Evolutionary conservation across 768 basidiomycete species (phyloP).

Genomic region (Tulasnella sp.): DNA sequence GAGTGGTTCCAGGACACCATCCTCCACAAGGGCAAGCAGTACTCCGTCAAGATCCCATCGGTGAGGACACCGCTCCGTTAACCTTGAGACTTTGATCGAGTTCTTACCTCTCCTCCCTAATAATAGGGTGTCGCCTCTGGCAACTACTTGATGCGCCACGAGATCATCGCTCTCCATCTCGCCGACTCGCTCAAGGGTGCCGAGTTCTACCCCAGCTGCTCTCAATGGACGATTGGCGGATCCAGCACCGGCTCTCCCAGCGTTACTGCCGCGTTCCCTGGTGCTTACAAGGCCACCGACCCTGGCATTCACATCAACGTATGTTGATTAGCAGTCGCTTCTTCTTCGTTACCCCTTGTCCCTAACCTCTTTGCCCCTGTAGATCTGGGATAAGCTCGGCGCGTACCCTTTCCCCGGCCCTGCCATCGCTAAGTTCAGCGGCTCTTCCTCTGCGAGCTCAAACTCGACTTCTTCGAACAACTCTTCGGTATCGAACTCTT

Average conservation of each 20-base stretch:
- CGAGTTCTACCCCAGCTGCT: slow-evolving; percentile 72
- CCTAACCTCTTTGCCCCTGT: not conserved
- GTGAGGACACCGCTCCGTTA: not conserved
- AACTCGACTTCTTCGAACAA: too few species aligned
- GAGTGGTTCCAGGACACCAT: slow-evolving; percentile 4
- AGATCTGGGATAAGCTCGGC: not conserved
- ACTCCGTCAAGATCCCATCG: not conserved
- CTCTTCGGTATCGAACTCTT: too few species aligned
- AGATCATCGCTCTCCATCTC: slow-evolving; percentile 63
- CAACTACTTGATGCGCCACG: not conserved
- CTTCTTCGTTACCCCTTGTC: not conserved
- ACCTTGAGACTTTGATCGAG: slow-evolving; percentile 17
- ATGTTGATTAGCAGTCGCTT: not conserved
- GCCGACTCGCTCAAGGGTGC: slow-evolving; percentile 47
- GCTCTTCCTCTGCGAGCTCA: not conserved
- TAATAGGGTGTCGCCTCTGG: not conserved
- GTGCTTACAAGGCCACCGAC: slow-evolving; percentile 57
- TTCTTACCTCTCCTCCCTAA: slow-evolving; percentile 19
- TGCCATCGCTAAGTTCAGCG: slow-evolving; percentile 3
- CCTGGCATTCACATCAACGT: slow-evolving; percentile 49
- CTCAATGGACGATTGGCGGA: slow-evolving; percentile 40
- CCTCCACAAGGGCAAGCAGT: not conserved
- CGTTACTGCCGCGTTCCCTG: slow-evolving; percentile 52
- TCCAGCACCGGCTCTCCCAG: slow-evolving; percentile 9
- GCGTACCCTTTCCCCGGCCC: slow-evolving; percentile 17